Conservation (phyloP, 129 eudicot genomes). For the Helichrysum umbraculigerum region DNA sequence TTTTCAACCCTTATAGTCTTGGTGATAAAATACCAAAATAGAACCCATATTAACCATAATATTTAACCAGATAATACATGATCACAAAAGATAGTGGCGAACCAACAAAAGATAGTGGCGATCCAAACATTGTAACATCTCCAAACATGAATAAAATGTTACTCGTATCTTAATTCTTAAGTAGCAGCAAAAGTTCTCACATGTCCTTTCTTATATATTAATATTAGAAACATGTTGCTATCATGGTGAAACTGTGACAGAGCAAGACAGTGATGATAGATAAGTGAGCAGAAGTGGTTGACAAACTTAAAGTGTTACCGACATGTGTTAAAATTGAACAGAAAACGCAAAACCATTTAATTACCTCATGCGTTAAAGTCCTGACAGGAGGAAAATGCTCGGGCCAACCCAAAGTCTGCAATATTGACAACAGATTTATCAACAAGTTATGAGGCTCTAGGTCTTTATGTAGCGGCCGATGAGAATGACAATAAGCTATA, state of each 20-base stretch:
- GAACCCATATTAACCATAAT: too few relatives aligned
- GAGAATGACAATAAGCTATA: conserved; percentile 93
- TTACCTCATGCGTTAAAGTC: conserved; percentile 28
- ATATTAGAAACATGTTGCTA: neutral
- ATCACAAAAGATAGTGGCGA: too few relatives aligned
- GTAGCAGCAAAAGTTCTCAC: neutral
- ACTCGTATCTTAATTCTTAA: too few relatives aligned
- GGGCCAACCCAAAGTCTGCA: conserved; percentile 95
- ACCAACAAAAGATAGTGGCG: too few relatives aligned
- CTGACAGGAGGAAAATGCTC: conserved; percentile 86
- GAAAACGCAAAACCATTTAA: conserved; percentile 33
- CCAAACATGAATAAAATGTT: too few relatives aligned
- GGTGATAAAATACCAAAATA: too few relatives aligned
- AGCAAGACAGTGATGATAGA: neutral
- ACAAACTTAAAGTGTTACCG: neutral
- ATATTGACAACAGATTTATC: conserved; percentile 84
- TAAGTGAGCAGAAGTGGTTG: neutral
- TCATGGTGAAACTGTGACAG: neutral
- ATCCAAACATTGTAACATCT: too few relatives aligned
- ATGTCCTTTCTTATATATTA: neutral
- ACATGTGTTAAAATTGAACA: neutral
- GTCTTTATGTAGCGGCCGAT: conserved; percentile 87
- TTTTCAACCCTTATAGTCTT: too few relatives aligned
- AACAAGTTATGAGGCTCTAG: conserved; percentile 92
- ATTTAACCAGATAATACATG: too few relatives aligned